Evolutionary conservation across 192 early-diverging fungal genomes (phyloP).

Genomic region (Geranomyces michiganensis): DNA sequence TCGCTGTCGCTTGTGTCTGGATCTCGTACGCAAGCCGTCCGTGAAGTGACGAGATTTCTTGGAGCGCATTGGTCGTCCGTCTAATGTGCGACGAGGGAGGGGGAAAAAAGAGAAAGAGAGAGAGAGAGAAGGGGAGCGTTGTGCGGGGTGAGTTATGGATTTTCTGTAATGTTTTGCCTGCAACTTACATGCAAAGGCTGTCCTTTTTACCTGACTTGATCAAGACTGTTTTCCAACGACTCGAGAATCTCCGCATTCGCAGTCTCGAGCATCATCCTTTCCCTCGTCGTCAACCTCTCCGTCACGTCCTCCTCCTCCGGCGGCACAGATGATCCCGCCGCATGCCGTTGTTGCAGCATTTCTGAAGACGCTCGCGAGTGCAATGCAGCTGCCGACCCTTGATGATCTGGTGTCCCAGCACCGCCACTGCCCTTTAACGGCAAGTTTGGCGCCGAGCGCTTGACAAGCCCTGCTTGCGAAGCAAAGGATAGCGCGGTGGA

Average conservation of each 20-base stretch:
- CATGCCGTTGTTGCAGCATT: not conserved
- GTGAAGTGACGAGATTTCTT: slow-evolving; percentile 46
- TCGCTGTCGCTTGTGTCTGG: slow-evolving; percentile 40
- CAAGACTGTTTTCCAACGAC: slow-evolving; percentile 43
- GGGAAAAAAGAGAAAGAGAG: not conserved
- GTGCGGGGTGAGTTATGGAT: no score
- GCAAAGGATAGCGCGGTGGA: slow-evolving; percentile 52
- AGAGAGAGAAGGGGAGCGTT: no score
- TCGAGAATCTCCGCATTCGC: slow-evolving; percentile 44
- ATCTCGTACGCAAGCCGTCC: slow-evolving; percentile 41
- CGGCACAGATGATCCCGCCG: slow-evolving; percentile 7
- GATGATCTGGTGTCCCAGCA: no score
- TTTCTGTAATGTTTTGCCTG: no score
- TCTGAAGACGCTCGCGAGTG: not conserved
- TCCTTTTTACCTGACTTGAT: slow-evolving; percentile 44
- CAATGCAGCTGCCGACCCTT: not conserved
- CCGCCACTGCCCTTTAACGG: no score
- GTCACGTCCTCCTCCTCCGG: slow-evolving; percentile 34
- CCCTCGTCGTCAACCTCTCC: slow-evolving; percentile 19
- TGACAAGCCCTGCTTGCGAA: slow-evolving; percentile 7
- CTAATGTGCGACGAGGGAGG: slow-evolving; percentile 12
- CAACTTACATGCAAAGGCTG: not conserved
- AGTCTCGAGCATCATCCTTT: slow-evolving; percentile 40
- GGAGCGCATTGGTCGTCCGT: slow-evolving; percentile 41
- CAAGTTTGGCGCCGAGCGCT: no score